A percentile compares a stretch with the other conserved stretches of the same genome.
Conservation (phyloP, 2,329 filamentous ascomycete genomes). For the Fusarium phyllophilum region DNA sequence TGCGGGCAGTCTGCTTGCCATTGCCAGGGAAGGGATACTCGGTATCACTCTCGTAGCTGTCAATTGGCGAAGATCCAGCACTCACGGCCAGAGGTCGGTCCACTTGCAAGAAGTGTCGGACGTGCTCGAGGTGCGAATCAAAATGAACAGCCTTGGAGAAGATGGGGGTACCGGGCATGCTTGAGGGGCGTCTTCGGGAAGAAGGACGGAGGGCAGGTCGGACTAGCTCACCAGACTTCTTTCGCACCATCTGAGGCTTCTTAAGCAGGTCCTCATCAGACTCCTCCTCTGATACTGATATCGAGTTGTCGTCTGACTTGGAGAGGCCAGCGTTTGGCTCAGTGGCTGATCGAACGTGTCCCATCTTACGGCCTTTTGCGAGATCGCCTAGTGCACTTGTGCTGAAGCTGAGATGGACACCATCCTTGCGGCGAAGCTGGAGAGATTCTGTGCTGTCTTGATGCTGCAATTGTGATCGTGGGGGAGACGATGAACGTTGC, state of each 20-base stretch:
- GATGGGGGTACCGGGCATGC: conserved; percentile 96
- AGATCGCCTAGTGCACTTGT: conserved; percentile 57
- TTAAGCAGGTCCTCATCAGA: conserved; percentile 66
- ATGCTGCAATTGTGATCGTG: conserved; percentile 18
- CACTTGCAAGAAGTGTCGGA: conserved; percentile 93
- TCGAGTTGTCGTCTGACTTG: conserved; percentile 61
- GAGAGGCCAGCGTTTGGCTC: conserved; percentile 62
- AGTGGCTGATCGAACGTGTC: conserved; percentile 65
- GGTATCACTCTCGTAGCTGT: conserved; percentile 84
- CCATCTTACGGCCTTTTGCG: conserved; percentile 53
- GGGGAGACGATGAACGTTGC: conserved; percentile 59
- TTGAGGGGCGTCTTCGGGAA: conserved; percentile 85
- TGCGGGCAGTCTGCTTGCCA: conserved; percentile 50
- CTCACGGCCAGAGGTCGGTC: conserved; percentile 97
- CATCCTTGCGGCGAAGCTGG: conserved; percentile 44
- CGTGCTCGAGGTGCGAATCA: conserved; percentile 94
- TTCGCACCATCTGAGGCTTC: conserved; percentile 94
- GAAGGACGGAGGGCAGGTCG: conserved; percentile 87
- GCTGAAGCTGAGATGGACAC: conserved; percentile 60
- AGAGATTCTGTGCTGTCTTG: conserved; percentile 61
- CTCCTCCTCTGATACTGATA: conserved; percentile 69
- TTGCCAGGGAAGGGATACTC: conserved; percentile 85
- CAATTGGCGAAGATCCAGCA: conserved; percentile 89
- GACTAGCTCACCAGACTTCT: conserved; percentile 97
- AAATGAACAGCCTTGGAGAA: conserved; percentile 99